Evolutionary conservation across 2,329 filamentous ascomycete genomes (phyloP), one percentile per base, ranked within the genome.

Genomic region (Colletotrichum sp.): DNA sequence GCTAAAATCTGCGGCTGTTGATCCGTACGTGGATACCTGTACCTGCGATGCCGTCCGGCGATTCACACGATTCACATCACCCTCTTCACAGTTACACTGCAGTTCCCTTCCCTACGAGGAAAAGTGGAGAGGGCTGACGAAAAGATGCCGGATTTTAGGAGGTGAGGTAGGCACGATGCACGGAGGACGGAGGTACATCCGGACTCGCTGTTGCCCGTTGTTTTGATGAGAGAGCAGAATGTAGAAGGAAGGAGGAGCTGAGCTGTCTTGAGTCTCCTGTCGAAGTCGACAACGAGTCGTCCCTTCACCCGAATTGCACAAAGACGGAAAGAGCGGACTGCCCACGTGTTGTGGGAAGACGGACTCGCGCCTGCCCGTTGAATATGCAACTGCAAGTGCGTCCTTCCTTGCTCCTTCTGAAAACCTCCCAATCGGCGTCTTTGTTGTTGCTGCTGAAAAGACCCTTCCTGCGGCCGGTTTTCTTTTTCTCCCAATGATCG

Each of bases 121-220:
- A 66, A 71, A 67, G 68, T 72, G 72, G 72, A 72, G 68, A 72
- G 65, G 63, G 15, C n/a, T n/a, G 62, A 74, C 65, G 44, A 65
- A 71, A 21, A 59, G 59, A n/a, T 59, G 59, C 67, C 71, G 57
- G 28, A 57, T 59, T 52, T 24, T 59, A 49, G 59, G 62, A 70
- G 68, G 57, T 34, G 44, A 16, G 34, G 55, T 28, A 59, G 24
- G 55, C 21, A 30, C 55, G 24, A 30, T 26, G 55, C 10, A 26
- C 26, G 26, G 26, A 8, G 52, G 52, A 24, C 26, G 26, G 26
- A 8, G 55, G 55, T 59, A 59, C 55, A 24, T 59, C 26, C 55
- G 18, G 18, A n/a, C 39, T 49, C 39, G 39, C 39, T 49, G 39
- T n/a, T n/a, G 18, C 39, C 39, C 39, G 39, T 49, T 21, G 39